These are phyloP conservation scores for Suillus decipiens DNA, from an alignment of 768 basidiomycete species.

Conservation along the genomic window DNA sequence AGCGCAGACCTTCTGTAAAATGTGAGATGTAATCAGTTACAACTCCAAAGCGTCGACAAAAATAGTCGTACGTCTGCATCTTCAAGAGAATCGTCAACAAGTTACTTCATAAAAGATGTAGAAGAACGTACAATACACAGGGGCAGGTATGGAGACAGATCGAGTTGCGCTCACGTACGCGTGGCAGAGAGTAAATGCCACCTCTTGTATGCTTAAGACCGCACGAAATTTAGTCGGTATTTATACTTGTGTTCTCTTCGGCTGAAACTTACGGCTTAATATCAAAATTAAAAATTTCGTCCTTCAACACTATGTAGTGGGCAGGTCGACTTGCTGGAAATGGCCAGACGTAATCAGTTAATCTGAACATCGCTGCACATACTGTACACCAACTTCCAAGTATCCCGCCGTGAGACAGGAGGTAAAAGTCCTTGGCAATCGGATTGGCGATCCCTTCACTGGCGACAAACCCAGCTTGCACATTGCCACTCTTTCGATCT, in stretches of 20 bases:
- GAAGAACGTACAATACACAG: conserved; percentile 54
- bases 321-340: conserved; percentile 52
- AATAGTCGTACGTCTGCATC: conserved; percentile 54
- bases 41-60: neutral
- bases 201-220: conserved; percentile 42
- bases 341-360: neutral
- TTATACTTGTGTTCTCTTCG: neutral
- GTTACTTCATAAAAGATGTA: neutral
- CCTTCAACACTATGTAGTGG: conserved; percentile 57
- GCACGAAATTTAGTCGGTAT: neutral
- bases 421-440: conserved; percentile 50
- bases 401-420: conserved; percentile 57
- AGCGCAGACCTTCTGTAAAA: conserved; percentile 49
- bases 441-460: conserved; percentile 50
- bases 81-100: conserved; percentile 20
- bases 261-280: conserved; percentile 29
- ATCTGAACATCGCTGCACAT: neutral
- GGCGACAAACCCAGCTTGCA: conserved; percentile 52
- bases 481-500: conserved; percentile 49
- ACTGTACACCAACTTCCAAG: conserved; percentile 44
- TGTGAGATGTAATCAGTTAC: conserved; percentile 11
- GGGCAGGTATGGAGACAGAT: conserved; percentile 61
- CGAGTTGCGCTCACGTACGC: conserved; percentile 55
- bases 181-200: conserved; percentile 55
- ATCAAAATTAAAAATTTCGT: conserved; percentile 34